Conservation (phyloP, 352 stramenopile species). For the Pythium aphanidermatum region DNA sequence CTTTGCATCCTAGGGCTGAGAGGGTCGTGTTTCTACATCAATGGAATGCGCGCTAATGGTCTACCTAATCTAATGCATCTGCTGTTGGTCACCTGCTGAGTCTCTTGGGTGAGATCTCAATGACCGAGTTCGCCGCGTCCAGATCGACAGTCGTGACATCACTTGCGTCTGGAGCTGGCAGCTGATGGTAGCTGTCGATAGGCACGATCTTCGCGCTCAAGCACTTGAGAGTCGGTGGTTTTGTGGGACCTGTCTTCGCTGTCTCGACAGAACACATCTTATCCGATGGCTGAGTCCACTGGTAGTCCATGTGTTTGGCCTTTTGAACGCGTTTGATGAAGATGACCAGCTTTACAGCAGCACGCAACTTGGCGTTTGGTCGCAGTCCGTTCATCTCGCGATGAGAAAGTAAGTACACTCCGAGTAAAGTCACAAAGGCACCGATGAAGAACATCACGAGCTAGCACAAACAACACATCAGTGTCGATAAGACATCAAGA, state of each 20-base stretch:
- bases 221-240: no score
- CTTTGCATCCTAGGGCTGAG: conserved; percentile 4
- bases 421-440: conserved; percentile 56
- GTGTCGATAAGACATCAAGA: no score
- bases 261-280: conserved; percentile 3
- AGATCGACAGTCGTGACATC: conserved; percentile 3
- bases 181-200: conserved; percentile 23
- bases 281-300: conserved; percentile 26
- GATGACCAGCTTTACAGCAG: conserved; percentile 44
- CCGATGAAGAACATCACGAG: conserved; percentile 71
- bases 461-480: no score
- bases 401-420: conserved; percentile 60
- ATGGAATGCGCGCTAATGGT: no score
- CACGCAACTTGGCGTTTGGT: conserved; percentile 35
- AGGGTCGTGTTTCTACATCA: no score
- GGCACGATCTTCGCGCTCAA: conserved; percentile 58
- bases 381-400: conserved; percentile 63
- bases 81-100: no score
- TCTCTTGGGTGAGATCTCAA: conserved; percentile 19
- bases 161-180: not conserved
- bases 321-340: conserved; percentile 71
- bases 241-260: not conserved
- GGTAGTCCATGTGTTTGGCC: conserved; percentile 38
- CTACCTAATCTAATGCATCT: no score
- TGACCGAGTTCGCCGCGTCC: conserved; percentile 18